Percentiles rank a stretch among this genome's conserved stretches.
Evolutionary conservation across 345 rosid genomes (phyloP).

Genomic region (Lepidium didymum): DNA sequence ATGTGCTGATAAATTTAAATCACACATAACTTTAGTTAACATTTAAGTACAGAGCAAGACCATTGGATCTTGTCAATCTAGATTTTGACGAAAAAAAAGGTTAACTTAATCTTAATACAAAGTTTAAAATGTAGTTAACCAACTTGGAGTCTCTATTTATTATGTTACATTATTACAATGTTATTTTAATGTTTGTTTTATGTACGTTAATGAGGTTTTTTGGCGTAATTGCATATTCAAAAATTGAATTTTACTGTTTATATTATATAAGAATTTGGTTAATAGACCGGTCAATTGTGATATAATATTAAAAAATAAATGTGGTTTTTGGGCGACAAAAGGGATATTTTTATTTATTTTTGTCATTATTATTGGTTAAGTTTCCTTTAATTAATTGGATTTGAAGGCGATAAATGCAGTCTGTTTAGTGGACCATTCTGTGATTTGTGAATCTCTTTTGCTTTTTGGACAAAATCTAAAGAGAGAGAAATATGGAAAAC

Average conservation of each 20-base stretch:
- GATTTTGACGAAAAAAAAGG: too few relatives aligned
- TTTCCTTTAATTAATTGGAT: background rate
- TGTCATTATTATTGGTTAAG: slow-evolving; percentile 6
- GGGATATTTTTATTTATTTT: background rate
- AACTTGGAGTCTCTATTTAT: background rate
- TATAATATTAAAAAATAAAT: too few relatives aligned
- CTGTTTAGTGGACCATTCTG: slow-evolving; percentile 20
- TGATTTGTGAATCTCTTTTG: slow-evolving; percentile 23
- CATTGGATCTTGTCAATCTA: too few relatives aligned
- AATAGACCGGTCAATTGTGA: too few relatives aligned
- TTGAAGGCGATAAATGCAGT: background rate
- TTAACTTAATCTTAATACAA: too few relatives aligned
- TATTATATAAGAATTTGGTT: too few relatives aligned
- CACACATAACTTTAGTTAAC: too few relatives aligned
- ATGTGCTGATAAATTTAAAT: too few relatives aligned
- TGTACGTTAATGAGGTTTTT: background rate
- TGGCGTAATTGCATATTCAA: too few relatives aligned
- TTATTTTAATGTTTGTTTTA: background rate
- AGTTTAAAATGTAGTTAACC: background rate
- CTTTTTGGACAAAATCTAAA: slow-evolving; percentile 11
- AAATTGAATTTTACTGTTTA: too few relatives aligned
- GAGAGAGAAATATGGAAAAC: slow-evolving; percentile 3
- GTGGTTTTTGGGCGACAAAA: background rate
- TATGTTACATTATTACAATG: background rate
- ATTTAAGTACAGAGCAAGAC: too few relatives aligned